These are phyloP conservation scores for Pistacia atlantica DNA, from an alignment of 345 rosid genomes.

Conservation along the genomic window DNA sequence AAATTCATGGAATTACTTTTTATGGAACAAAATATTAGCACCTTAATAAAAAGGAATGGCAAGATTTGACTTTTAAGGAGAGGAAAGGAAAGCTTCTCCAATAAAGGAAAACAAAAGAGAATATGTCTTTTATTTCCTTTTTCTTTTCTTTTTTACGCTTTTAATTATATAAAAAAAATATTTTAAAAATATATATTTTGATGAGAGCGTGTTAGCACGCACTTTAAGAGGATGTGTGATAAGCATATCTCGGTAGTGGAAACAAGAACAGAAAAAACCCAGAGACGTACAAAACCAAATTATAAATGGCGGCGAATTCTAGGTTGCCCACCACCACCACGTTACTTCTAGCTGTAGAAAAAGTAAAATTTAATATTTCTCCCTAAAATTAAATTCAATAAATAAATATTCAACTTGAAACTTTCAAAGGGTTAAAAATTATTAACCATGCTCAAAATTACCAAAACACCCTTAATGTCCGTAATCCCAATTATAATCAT, in stretches of 20 bases:
- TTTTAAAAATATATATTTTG: too few relatives aligned
- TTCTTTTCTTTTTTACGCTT: neutral
- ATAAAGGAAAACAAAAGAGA: neutral
- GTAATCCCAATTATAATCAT: too few relatives aligned
- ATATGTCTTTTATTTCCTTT: neutral
- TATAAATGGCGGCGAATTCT: conserved; percentile 78
- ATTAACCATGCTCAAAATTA: neutral
- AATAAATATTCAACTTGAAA: neutral
- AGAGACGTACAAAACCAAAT: conserved; percentile 53
- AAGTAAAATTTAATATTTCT: neutral
- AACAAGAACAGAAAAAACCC: conserved; percentile 49
- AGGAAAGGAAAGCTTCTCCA: too few relatives aligned
- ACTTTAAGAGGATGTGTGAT: conserved; percentile 11
- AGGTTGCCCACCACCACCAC: conserved; percentile 77
- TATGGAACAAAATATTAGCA: too few relatives aligned
- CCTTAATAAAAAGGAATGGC: too few relatives aligned
- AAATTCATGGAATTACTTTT: too few relatives aligned
- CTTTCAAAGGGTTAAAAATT: conserved; percentile 1
- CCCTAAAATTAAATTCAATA: neutral
- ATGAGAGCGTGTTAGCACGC: conserved; percentile 30
- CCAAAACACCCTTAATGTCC: neutral
- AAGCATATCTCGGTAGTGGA: conserved; percentile 26
- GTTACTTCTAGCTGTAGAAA: conserved; percentile 54
- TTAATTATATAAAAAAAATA: neutral
- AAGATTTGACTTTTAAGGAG: too few relatives aligned